Base-by-base conservation (phyloP, 2,329 filamentous ascomycete genomes). In the Emergomyces africanus region DNA sequence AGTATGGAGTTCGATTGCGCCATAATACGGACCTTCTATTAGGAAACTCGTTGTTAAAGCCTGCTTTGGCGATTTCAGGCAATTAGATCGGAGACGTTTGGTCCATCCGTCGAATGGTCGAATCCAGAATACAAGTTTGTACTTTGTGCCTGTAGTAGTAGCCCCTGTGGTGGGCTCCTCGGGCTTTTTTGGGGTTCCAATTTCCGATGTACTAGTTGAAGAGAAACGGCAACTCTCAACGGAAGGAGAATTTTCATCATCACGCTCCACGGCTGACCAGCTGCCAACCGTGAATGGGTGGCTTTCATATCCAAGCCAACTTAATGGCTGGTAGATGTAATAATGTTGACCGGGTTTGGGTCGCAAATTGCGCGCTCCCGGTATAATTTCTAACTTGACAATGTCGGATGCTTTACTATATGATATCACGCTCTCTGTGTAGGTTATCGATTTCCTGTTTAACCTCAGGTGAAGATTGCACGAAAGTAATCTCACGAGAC, bases 11-110 rank as follows among this genome's bases (percentile, higher is more conserved):
- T 72, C 69, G 2, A 69, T 63, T 8, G 65, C 64, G n/a, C 72
- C 66, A 9, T 77, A 77, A 54, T 79, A 79, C 1, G 77, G 77
- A 0, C 78, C 77, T 66, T 80, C 77, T 37, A 79, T 63, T 2
- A 77, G 68, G 44, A 78, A 67, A 9, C 63, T 68, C 2, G 70
- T 62, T 3, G 62, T 66, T 44, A 66, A 67, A 53, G 59, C 60
- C 25, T 30, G 63, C 54, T 35, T 62, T 46, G 61, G 62, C 57
- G 61, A 62, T 51, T 58, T 61, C 57, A 64, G 64, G 57, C 64
- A 74, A 39, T 66, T 61, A 39, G 67, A 63, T 39, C 67, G 67
- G 5, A 78, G 69, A 5, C 72, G 71, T 3, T 68, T 69, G 8
- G 76, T 78, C 67, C 76, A 76, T 59, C 77, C 76, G 55, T 73